Evolutionary conservation across 2,329 filamentous ascomycete species (phyloP).

Genomic region (Sphaerulina musiva): DNA sequence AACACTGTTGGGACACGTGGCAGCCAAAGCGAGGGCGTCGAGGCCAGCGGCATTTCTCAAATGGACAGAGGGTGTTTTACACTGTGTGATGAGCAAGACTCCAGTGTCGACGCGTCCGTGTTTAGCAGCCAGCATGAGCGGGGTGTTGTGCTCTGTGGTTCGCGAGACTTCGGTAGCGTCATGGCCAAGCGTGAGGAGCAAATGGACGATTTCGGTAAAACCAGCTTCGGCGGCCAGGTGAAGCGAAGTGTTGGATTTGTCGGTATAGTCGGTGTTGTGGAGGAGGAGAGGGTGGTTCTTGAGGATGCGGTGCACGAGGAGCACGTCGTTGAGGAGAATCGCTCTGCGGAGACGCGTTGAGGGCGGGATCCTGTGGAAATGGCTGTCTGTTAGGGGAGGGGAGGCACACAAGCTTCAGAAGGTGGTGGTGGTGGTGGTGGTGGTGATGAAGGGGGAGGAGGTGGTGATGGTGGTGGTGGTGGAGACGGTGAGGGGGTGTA

Average conservation of each 20-base stretch:
- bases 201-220: constrained; percentile 58
- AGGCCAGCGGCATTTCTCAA: constrained; percentile 61
- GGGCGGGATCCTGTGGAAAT: constrained; percentile 56
- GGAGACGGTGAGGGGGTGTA: not conserved
- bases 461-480: constrained; percentile 4
- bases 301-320: constrained; percentile 71
- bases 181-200: constrained; percentile 67
- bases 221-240: constrained; percentile 74
- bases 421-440: not conserved
- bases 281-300: constrained; percentile 63
- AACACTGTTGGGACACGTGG: constrained; percentile 32
- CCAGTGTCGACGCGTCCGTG: constrained; percentile 68
- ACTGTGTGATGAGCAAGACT: constrained; percentile 59
- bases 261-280: constrained; percentile 70
- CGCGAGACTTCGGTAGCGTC: constrained; percentile 66
- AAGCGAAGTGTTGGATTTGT: constrained; percentile 74
- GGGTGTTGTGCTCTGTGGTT: constrained; percentile 74
- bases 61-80: constrained; percentile 54
- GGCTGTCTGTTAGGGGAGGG: constrained; percentile 36
- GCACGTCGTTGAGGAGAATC: constrained; percentile 66
- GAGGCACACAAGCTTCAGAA: no score
- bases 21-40: constrained; percentile 52
- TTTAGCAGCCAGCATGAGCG: constrained; percentile 69
- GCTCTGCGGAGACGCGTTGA: constrained; percentile 72
- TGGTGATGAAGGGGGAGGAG: no score